Conservation (phyloP, 116 monocot species). For the Zostera marina region DNA sequence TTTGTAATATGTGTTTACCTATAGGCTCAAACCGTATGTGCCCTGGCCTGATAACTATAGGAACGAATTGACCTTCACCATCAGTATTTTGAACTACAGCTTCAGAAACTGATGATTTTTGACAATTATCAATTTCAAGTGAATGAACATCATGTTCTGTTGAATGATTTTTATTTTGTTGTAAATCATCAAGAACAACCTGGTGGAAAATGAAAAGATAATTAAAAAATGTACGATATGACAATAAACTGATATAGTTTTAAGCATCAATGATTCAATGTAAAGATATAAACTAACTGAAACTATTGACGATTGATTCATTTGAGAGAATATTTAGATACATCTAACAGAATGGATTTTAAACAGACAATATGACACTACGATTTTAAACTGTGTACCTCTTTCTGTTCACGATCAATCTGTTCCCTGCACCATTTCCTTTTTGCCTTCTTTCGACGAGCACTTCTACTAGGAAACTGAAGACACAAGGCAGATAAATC, state of each 20-base stretch:
- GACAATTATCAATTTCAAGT: slow-evolving; percentile 9
- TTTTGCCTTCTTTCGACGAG: slow-evolving; percentile 59
- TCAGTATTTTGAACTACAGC: slow-evolving; percentile 1
- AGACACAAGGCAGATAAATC: neutral
- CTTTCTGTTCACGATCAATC: slow-evolving; percentile 14
- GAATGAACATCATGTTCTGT: slow-evolving; percentile 6
- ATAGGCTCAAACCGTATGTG: slow-evolving; percentile 55
- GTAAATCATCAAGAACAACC: slow-evolving; percentile 10
- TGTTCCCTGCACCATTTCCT: slow-evolving; percentile 25
- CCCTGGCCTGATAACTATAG: slow-evolving; percentile 50
- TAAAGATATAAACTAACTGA: too few species aligned
- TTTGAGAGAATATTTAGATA: too few species aligned
- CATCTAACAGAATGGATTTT: neutral
- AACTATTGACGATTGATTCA: too few species aligned
- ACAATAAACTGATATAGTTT: too few species aligned
- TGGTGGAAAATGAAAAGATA: slow-evolving; percentile 2
- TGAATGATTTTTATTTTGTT: slow-evolving; percentile 5
- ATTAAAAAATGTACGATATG: neutral
- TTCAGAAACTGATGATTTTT: slow-evolving; percentile 1
- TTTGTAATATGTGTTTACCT: slow-evolving; percentile 24
- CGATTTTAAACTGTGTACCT: slow-evolving; percentile 10
- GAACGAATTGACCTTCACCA: slow-evolving; percentile 27
- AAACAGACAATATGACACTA: neutral
- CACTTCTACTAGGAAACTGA: slow-evolving; percentile 47
- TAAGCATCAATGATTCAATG: too few species aligned